These are phyloP conservation scores for Penicillium ucsense DNA, from an alignment of 495 filamentous ascomycete genomes.

Conservation along the genomic window DNA sequence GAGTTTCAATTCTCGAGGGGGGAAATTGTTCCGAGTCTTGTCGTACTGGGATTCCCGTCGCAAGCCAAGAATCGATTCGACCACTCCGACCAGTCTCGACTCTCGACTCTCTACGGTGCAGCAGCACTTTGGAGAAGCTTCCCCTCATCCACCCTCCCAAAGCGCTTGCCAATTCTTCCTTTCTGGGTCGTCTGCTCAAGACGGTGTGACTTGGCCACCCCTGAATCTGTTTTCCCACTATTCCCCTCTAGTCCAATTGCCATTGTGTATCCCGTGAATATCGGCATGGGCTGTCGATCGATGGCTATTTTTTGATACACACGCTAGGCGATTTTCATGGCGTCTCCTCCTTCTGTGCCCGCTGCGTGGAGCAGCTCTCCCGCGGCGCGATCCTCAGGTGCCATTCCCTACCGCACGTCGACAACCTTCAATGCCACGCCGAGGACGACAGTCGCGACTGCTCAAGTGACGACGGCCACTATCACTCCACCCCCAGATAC, in stretches of 20 bases:
- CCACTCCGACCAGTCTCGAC: not conserved
- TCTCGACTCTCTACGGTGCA: not conserved
- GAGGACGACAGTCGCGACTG: not conserved
- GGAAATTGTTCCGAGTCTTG: too few relatives aligned
- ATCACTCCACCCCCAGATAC: conserved; percentile 3
- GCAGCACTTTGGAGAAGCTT: too few relatives aligned
- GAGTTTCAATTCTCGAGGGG: too few relatives aligned
- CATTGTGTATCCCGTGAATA: conserved; percentile 14
- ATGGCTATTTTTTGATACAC: conserved; percentile 21
- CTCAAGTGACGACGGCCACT: not conserved
- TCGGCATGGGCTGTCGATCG: conserved; percentile 21
- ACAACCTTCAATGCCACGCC: not conserved
- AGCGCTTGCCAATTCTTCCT: not conserved
- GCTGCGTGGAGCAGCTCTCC: conserved; percentile 10
- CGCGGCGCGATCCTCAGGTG: conserved; percentile 6
- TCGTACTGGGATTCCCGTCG: too few relatives aligned
- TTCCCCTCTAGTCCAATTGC: conserved; percentile 14
- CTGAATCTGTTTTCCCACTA: conserved; percentile 3
- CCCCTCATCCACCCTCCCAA: not conserved
- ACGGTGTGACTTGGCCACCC: not conserved
- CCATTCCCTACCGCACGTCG: not conserved
- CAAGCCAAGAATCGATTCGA: too few relatives aligned
- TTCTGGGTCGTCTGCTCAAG: not conserved
- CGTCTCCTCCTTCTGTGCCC: conserved; percentile 15
- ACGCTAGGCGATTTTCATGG: conserved; percentile 17